A percentile compares a stretch with the other conserved stretches of the same genome.
Evolutionary conservation across 2,329 filamentous ascomycete genomes (phyloP).

Genomic region (Colletotrichum navitas): DNA sequence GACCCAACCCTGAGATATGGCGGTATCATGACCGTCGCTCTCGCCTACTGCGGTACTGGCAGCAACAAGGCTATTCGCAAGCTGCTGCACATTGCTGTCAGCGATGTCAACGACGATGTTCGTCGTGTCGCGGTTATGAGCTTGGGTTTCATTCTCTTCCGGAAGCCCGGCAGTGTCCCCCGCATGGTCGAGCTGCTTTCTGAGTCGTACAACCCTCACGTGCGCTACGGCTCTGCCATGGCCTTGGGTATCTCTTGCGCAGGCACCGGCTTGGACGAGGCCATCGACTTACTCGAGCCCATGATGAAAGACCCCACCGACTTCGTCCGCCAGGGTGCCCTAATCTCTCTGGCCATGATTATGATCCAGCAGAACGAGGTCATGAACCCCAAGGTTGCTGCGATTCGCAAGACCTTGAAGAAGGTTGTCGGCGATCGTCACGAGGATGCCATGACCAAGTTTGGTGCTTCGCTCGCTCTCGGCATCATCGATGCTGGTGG

Average conservation of each 20-base stretch:
- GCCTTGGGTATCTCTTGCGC: conserved; percentile 98
- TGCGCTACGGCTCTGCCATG: conserved; percentile 98
- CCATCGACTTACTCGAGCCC: conserved; percentile 94
- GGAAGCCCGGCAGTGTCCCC: conserved; percentile 95
- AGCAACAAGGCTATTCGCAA: conserved; percentile 99
- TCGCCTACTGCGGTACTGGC: conserved; percentile 96
- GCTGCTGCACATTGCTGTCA: conserved; percentile 94
- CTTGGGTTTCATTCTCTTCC: conserved; percentile 97
- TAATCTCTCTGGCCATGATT: conserved; percentile 97
- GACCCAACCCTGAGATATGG: conserved; percentile 95
- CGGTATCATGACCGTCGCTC: conserved; percentile 97
- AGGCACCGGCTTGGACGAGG: conserved; percentile 94
- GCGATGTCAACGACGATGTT: conserved; percentile 98
- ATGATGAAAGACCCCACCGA: conserved; percentile 99
- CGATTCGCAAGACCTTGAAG: conserved; percentile 91
- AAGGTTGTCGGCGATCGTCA: conserved; percentile 96
- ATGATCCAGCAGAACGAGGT: conserved; percentile 99
- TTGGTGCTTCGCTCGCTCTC: conserved; percentile 91
- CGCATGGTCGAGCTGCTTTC: conserved; percentile 98
- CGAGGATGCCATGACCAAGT: conserved; percentile 99
- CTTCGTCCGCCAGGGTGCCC: conserved; percentile 95
- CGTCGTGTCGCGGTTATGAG: conserved; percentile 97
- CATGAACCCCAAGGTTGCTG: conserved; percentile 96
- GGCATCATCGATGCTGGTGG: conserved; percentile 98
- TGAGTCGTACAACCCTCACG: conserved; percentile 98